These are phyloP conservation scores for Tulasnella sp. DNA, from an alignment of 768 basidiomycete genomes.

Conservation along the genomic window DNA sequence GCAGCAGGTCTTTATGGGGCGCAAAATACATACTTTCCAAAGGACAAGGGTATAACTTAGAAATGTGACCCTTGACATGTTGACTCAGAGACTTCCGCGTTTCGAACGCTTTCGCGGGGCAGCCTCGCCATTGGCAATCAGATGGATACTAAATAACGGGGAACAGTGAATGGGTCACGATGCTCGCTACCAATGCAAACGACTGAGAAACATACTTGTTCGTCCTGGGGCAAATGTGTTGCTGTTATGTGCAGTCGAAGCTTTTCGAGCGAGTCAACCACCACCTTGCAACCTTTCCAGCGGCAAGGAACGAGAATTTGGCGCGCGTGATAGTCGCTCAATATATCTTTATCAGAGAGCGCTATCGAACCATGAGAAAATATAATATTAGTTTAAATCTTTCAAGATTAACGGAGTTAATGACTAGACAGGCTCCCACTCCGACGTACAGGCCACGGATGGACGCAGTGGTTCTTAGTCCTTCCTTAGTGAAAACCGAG, in stretches of 20 bases:
- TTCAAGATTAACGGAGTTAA: not conserved
- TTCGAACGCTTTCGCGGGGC: not conserved
- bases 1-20: not conserved
- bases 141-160: not conserved
- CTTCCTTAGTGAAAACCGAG: not conserved
- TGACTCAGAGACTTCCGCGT: not conserved
- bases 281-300: not conserved
- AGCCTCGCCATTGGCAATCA: not conserved
- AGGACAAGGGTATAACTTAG: not conserved
- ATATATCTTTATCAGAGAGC: not conserved
- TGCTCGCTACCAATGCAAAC: not conserved
- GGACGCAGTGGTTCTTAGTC: not conserved
- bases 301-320: not conserved
- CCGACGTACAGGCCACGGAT: not conserved
- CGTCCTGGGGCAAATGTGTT: not conserved
- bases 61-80: not conserved
- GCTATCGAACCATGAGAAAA: not conserved
- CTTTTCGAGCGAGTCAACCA: not conserved
- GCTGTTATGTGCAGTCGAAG: not conserved
- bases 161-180: not conserved
- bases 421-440: not conserved
- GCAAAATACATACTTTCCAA: not conserved
- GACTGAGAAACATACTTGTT: not conserved
- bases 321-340: not conserved
- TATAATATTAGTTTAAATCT: not conserved